Conservation (phyloP, 805 yeast species). For the Candida odintsovae region DNA sequence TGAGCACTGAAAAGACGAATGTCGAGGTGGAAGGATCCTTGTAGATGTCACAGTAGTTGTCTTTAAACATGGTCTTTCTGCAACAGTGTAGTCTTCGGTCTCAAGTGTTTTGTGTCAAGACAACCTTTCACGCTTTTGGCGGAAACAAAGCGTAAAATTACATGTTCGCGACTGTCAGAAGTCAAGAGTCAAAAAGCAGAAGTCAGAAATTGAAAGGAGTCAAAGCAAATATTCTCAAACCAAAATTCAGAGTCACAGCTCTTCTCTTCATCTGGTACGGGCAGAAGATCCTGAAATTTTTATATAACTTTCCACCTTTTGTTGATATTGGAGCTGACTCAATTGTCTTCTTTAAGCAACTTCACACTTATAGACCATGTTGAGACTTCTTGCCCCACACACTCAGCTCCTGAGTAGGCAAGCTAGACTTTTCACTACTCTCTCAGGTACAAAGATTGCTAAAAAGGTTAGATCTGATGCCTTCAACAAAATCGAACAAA, state of each 20-base stretch:
- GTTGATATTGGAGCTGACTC: background rate
- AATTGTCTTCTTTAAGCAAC: background rate
- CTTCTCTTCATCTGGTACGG: background rate
- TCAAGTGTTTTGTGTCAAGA: background rate
- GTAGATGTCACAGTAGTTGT: conserved; percentile 11
- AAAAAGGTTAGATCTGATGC: conserved; percentile 39
- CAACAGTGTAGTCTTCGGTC: background rate
- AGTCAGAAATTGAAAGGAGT: no score
- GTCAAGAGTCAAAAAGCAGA: no score
- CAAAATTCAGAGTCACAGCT: background rate
- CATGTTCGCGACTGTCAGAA: no score
- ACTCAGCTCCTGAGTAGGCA: conserved; percentile 16
- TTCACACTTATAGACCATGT: background rate
- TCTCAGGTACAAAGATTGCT: conserved; percentile 45
- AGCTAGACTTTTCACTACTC: conserved; percentile 22
- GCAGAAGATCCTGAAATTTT: background rate
- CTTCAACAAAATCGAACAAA: conserved; percentile 27
- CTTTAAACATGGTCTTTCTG: background rate
- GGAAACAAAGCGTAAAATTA: no score
- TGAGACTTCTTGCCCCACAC: background rate
- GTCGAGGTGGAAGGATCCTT: conserved; percentile 43
- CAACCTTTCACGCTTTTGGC: no score
- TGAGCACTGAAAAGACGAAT: conserved; percentile 42
- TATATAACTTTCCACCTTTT: background rate
- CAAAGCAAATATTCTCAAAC: no score